Evolutionary conservation across 345 rosid species (phyloP), one percentile per base, ranked within the genome.

Genomic region (Salix purpurea): DNA sequence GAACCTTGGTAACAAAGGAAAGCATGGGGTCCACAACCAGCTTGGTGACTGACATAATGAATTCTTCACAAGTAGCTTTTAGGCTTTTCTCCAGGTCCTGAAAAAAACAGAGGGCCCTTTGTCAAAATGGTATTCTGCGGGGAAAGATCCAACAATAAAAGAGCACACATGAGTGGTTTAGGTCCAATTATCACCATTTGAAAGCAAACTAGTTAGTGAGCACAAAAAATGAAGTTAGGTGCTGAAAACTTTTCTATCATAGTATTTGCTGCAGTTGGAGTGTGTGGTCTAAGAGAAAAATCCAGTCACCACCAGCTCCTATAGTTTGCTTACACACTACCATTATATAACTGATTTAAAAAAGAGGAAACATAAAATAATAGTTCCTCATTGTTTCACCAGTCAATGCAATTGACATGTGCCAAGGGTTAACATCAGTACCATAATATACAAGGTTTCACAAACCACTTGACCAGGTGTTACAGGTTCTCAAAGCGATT

Each of bases 11-110:
- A n/a, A 85, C 94, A 85, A 96, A 96, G 36, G 97, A 96, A 83
- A 96, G 99, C 97, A 96, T 90, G 73, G 99, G 98, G 86, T 96
- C 99, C 77, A 93, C 99, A 71, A 93, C 91, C 72, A 89, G 88
- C 86, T 96, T 96, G 60, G 99, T 93, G 80, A 92, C 94, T 71
- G 94, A 85, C 98, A 96, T 93, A 67, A 93, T 96, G 87, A 93
- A 96, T 89, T 96, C 99, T 88, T 96, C 99, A 56, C 98, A 96
- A 54, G 98, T 93, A 78, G 96, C 85, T 86, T 96, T 96, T 5
- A 96, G 87, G 87, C 91, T 91, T 87, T 90, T 96, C 88, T 96
- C 99, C 81, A 93, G 87, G 70, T 96, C 99, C 97, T 96, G 88
- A 82, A 83, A 81, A 62, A 74, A 46, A 5, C 32, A 0, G 2